These are phyloP conservation scores for Fusarium annulatum DNA, from an alignment of 2,329 filamentous ascomycete genomes.

Conservation along the genomic window DNA sequence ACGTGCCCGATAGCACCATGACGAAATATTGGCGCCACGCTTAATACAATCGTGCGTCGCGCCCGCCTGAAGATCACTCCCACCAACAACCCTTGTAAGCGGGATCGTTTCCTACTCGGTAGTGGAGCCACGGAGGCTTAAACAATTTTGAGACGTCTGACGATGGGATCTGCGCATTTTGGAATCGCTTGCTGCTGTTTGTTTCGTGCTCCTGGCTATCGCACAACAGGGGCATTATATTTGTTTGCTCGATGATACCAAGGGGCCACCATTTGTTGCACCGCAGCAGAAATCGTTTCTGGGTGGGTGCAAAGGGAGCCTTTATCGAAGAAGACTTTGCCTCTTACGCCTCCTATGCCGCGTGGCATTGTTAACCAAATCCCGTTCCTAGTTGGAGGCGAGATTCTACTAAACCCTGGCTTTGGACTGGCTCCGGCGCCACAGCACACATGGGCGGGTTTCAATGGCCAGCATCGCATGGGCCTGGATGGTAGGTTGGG, in stretches of 20 bases:
- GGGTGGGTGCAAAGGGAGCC: constrained; percentile 9
- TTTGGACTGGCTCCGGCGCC: constrained; percentile 18
- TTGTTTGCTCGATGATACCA: constrained; percentile 16
- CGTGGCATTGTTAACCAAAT: constrained; percentile 27
- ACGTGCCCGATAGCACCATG: constrained; percentile 37
- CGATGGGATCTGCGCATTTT: constrained; percentile 6
- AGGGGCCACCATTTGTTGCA: constrained; percentile 13
- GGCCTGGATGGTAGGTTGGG: constrained; percentile 14
- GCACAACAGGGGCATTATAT: background rate
- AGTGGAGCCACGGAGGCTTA: background rate
- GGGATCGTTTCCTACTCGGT: constrained; percentile 12
- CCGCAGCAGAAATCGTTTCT: background rate
- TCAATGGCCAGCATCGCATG: constrained; percentile 22
- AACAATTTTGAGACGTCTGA: constrained; percentile 23
- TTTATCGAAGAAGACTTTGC: constrained; percentile 5
- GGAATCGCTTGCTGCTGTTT: background rate
- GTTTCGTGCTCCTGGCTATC: background rate
- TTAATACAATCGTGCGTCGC: constrained; percentile 24
- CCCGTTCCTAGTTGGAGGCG: background rate
- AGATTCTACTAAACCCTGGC: constrained; percentile 13
- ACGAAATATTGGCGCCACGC: constrained; percentile 36
- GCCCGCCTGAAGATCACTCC: constrained; percentile 10
- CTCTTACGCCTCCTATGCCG: constrained; percentile 9
- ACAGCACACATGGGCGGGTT: constrained; percentile 29
- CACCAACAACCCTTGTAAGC: constrained; percentile 16